Conservation (phyloP, 2,329 filamentous ascomycete species). For the Geoglossum cookeanum region DNA sequence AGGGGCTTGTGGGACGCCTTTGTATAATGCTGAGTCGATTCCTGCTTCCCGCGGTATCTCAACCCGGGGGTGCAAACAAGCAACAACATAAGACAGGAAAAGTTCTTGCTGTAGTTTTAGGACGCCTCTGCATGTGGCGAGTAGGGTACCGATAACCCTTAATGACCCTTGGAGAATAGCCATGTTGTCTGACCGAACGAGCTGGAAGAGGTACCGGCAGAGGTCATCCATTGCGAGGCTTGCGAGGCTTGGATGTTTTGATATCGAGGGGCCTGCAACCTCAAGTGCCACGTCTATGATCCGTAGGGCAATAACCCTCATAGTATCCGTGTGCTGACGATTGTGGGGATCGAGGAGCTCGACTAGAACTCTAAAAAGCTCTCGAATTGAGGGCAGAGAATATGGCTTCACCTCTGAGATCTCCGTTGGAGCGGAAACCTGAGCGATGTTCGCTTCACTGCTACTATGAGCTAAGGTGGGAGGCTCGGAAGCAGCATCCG, state of each 20-base stretch:
- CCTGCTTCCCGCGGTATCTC: constrained; percentile 80
- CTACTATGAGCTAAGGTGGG: constrained; percentile 13
- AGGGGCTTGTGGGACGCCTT: constrained; percentile 79
- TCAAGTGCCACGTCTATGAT: constrained; percentile 96
- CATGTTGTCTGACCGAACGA: constrained; percentile 92
- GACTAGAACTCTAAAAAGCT: constrained; percentile 83
- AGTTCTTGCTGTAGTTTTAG: constrained; percentile 93
- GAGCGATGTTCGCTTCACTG: constrained; percentile 6
- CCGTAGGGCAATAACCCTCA: constrained; percentile 90
- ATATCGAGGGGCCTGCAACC: constrained; percentile 87
- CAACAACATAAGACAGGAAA: constrained; percentile 83
- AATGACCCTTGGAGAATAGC: constrained; percentile 83
- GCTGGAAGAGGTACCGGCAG: constrained; percentile 86
- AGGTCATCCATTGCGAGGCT: constrained; percentile 79
- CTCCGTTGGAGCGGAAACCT: constrained; percentile 2
- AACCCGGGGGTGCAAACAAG: constrained; percentile 82
- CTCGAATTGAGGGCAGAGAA: constrained; percentile 80
- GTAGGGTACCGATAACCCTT: constrained; percentile 72
- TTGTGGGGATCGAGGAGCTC: constrained; percentile 89
- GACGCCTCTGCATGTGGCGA: constrained; percentile 77
- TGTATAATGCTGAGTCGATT: constrained; percentile 80
- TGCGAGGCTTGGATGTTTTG: constrained; percentile 74
- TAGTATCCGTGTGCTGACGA: constrained; percentile 76
- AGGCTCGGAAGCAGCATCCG: constrained; percentile 27
- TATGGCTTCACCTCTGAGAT: constrained; percentile 55